Percentiles rank a stretch among this genome's conserved stretches.
Conservation (phyloP, 108 stramenopile species). For the Poteriospumella lacustris region DNA sequence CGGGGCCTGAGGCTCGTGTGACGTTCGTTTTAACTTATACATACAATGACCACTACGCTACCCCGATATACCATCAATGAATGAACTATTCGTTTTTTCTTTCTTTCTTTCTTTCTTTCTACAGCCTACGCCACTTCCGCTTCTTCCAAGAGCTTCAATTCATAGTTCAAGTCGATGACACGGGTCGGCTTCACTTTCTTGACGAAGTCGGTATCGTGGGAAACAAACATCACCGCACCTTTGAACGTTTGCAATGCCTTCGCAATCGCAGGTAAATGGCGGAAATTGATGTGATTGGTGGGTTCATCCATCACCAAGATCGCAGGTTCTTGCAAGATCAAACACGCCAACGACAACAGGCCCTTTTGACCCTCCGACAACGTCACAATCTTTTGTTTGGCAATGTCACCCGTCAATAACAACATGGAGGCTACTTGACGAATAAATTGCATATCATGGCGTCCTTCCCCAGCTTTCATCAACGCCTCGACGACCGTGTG, state of each 20-base stretch:
- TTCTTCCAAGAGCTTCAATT: no score
- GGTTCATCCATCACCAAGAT: slow-evolving; percentile 19
- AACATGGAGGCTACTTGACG: slow-evolving; percentile 9
- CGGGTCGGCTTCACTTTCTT: neutral
- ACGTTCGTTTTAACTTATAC: no score
- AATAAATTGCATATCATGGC: neutral
- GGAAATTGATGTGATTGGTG: slow-evolving; percentile 30
- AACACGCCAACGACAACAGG: slow-evolving; percentile 23
- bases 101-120: no score
- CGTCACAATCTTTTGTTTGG: slow-evolving; percentile 18
- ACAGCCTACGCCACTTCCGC: no score
- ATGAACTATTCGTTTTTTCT: no score
- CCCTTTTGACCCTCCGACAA: slow-evolving; percentile 36
- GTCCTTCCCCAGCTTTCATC: neutral
- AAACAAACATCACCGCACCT: slow-evolving; percentile 23
- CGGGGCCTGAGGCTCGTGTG: no score
- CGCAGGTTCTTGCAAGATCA: slow-evolving; percentile 4
- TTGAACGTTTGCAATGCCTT: neutral
- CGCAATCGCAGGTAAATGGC: slow-evolving; percentile 27
- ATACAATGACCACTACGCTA: no score
- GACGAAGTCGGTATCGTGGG: slow-evolving; percentile 21
- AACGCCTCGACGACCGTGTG: slow-evolving; percentile 13
- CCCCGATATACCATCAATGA: no score
- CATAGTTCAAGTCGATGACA: neutral
- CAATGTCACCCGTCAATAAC: neutral